Percentiles rank a stretch among this genome's conserved stretches.
Evolutionary conservation across 768 basidiomycete species (phyloP).

Genomic region (Galerina marginata): DNA sequence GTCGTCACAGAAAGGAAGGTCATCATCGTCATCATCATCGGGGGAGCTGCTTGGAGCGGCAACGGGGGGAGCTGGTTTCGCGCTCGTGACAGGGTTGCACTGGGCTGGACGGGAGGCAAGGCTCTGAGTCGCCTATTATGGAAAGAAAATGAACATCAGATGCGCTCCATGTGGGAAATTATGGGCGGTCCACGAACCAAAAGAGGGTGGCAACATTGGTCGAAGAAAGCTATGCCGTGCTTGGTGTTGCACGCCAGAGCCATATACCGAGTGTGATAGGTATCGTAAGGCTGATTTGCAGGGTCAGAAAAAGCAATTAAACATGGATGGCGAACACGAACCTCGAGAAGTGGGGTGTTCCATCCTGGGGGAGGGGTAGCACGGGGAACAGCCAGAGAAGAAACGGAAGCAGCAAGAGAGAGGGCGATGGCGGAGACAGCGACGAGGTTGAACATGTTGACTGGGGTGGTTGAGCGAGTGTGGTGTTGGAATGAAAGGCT

Average conservation of each 20-base stretch:
- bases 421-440: constrained; percentile 47
- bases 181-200: constrained; percentile 44
- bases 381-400: constrained; percentile 47
- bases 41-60: constrained; percentile 5
- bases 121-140: constrained; percentile 52
- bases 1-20: constrained; percentile 30
- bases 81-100: constrained; percentile 44
- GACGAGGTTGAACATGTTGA: constrained; percentile 40
- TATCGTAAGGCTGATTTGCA: constrained; percentile 48
- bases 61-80: not conserved
- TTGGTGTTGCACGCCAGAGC: constrained; percentile 54
- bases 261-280: constrained; percentile 68
- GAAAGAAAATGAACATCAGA: constrained; percentile 9
- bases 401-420: constrained; percentile 46
- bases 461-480: constrained; percentile 31
- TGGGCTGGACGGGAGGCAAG: constrained; percentile 53
- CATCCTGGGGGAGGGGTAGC: constrained; percentile 47
- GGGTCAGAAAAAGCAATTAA: constrained; percentile 1
- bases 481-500: constrained; percentile 28
- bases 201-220: constrained; percentile 74
- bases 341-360: constrained; percentile 52
- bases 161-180: not conserved
- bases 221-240: constrained; percentile 63
- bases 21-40: constrained; percentile 18
- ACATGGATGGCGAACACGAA: constrained; percentile 18